A percentile compares a stretch with the other conserved stretches of the same genome.
These are phyloP conservation scores for Phytophthora macrochlamydospora DNA, from an alignment of 352 stramenopile genomes.

Conservation along the genomic window DNA sequence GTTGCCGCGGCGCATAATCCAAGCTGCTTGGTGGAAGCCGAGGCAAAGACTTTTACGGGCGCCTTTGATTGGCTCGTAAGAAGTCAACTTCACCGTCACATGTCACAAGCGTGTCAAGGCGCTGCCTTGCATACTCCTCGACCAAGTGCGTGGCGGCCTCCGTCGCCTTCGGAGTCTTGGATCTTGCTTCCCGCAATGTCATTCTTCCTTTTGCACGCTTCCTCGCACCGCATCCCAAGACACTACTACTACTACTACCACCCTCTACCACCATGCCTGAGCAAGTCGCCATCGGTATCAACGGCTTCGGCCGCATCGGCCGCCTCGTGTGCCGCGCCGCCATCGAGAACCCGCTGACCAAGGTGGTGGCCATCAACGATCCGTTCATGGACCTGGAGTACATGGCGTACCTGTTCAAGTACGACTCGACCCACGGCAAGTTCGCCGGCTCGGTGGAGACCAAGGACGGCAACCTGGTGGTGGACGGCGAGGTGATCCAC, in stretches of 20 bases:
- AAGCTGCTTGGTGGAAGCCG: too few relatives aligned
- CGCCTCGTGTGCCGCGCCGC: constrained; percentile 95
- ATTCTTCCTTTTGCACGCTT: neutral
- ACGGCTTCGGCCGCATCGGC: constrained; percentile 98
- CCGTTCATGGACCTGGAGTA: constrained; percentile 96
- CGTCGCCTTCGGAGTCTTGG: too few relatives aligned
- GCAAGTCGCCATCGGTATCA: constrained; percentile 95
- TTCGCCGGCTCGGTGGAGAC: constrained; percentile 86
- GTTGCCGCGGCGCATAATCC: too few relatives aligned
- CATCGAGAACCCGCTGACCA: constrained; percentile 82
- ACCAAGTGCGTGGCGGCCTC: too few relatives aligned
- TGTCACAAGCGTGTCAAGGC: too few relatives aligned
- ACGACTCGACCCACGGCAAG: constrained; percentile 92
- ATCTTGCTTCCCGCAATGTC: neutral
- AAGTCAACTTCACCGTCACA: too few relatives aligned
- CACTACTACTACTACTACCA: neutral
- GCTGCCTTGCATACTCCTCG: too few relatives aligned
- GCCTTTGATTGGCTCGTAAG: too few relatives aligned
- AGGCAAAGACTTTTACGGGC: too few relatives aligned
- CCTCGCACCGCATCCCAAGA: neutral
- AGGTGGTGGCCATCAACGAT: constrained; percentile 94
- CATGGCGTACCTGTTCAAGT: constrained; percentile 94
- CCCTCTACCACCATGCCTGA: constrained; percentile 10
- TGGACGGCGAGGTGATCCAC: constrained; percentile 93
- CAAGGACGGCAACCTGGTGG: constrained; percentile 83